Base-by-base conservation (phyloP, 257 asterid genomes). In the Thymus quinquecostatus region DNA sequence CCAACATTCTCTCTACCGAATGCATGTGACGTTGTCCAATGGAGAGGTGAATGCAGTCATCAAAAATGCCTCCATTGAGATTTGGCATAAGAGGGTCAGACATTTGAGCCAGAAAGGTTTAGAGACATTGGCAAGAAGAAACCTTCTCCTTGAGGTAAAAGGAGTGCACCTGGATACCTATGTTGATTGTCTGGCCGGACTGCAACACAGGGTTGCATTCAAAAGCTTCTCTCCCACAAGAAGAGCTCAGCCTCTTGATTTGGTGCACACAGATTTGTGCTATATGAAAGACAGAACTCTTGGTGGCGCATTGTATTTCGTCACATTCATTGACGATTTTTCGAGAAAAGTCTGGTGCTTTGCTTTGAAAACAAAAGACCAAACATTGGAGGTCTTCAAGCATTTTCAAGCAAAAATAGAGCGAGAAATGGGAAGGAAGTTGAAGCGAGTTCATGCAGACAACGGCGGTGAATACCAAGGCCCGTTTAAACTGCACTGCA, bases 241-340 rank as follows among this genome's bases (percentile, higher is more conserved):
- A 60, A 60, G 30, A 34, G 9, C 47, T 34, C 47, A 33, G 0
- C 65, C 48, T 60, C 30, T 60, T 33, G 65, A 60, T 34, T 14
- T 60, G 48, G 48, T 60, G 65, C 65, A 60, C 30, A 60, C 65
- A 10, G 29, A 60, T 60, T 12, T 60, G 30, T 60, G 65, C 48
- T 60, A 60, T 11, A 45, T 45, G 50, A 58, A 58, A 58, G 63
- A 58, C 43, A 58, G 21, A 10, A 58, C 43, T 30, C 63, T 58
- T 58, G 43, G 43, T 32, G 63, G 63, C 7, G 43, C 14, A 32
- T 11, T 32, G 21, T 58, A 58, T 21, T 58, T 58, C 9, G 43
- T 58, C 8, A 58, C 63, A 0, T 58, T 58, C 43, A 58, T 58
- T 30, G 63, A 58, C 9, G 63, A 58, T 32, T 58, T 58, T 12